phyloP scores from a whole-genome alignment of 345 rosid genomes.

The Eutrema yunnanense region DNA sequence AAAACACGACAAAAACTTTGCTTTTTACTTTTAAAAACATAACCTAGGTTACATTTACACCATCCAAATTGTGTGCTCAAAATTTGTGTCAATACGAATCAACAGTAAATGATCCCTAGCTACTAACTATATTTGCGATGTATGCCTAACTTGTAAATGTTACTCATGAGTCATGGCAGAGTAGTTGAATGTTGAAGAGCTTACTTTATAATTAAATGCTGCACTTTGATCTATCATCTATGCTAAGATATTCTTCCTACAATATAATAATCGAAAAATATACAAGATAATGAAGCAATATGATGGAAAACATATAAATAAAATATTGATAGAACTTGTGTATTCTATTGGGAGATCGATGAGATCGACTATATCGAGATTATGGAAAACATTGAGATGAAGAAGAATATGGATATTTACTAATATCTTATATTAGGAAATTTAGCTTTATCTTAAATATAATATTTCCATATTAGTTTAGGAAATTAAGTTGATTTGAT shows the following conservation, averaged over 20 bases:
- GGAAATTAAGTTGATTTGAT: too few relatives aligned
- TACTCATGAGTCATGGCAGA: not conserved
- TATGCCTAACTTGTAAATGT: constrained; percentile 3
- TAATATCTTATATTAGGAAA: too few relatives aligned
- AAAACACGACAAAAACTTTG: too few relatives aligned
- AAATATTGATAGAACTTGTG: not conserved
- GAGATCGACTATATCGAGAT: too few relatives aligned
- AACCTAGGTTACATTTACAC: not conserved
- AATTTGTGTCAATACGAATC: not conserved
- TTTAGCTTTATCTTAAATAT: too few relatives aligned
- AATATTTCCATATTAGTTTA: too few relatives aligned
- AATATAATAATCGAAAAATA: not conserved
- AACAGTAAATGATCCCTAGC: not conserved
- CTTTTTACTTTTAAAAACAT: too few relatives aligned
- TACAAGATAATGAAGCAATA: not conserved
- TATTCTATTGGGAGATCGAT: too few relatives aligned
- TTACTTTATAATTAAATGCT: constrained; percentile 9
- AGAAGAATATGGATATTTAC: too few relatives aligned
- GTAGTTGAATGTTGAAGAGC: constrained; percentile 19
- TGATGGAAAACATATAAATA: not conserved
- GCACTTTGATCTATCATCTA: not conserved
- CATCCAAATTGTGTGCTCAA: not conserved
- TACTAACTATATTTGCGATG: not conserved
- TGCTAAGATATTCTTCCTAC: not conserved
- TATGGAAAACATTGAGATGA: too few relatives aligned